Conservation (phyloP, 1,139 yeast genomes). For the Kurtzmaniella quercitrusa region DNA sequence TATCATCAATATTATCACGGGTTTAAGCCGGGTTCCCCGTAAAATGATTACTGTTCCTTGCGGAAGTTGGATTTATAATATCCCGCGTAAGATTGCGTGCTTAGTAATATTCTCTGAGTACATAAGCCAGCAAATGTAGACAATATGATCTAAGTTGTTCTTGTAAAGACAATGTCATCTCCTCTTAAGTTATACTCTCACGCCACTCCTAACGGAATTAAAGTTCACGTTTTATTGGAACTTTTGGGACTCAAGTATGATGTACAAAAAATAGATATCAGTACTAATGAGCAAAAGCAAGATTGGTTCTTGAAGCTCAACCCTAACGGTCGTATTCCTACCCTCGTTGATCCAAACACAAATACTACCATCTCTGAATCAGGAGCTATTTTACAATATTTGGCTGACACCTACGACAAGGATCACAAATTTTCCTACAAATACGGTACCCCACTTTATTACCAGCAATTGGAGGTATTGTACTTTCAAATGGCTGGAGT, state of each 20-base stretch:
- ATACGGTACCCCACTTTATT: slow-evolving; percentile 42
- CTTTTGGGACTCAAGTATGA: slow-evolving; percentile 46
- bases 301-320: slow-evolving; percentile 52
- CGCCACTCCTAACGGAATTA: slow-evolving; percentile 57
- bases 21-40: too few species aligned
- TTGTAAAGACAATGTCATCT: background rate
- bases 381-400: slow-evolving; percentile 54
- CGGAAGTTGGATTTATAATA: too few species aligned
- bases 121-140: background rate
- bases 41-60: too few species aligned
- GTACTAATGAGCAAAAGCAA: slow-evolving; percentile 40
- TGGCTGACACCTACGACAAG: slow-evolving; percentile 55
- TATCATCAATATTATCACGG: too few species aligned
- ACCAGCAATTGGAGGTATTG: slow-evolving; percentile 47
- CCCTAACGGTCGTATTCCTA: slow-evolving; percentile 63
- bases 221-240: slow-evolving; percentile 46
- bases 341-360: slow-evolving; percentile 42
- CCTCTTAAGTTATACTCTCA: slow-evolving; percentile 27
- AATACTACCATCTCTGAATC: slow-evolving; percentile 50
- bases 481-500: slow-evolving; percentile 56
- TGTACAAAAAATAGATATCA: slow-evolving; percentile 30
- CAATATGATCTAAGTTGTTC: background rate
- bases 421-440: slow-evolving; percentile 46
- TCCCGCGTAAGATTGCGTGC: background rate
- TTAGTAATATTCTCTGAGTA: background rate